These are phyloP conservation scores for Leccinum variicolor DNA, from an alignment of 768 basidiomycete species.

Conservation along the genomic window DNA sequence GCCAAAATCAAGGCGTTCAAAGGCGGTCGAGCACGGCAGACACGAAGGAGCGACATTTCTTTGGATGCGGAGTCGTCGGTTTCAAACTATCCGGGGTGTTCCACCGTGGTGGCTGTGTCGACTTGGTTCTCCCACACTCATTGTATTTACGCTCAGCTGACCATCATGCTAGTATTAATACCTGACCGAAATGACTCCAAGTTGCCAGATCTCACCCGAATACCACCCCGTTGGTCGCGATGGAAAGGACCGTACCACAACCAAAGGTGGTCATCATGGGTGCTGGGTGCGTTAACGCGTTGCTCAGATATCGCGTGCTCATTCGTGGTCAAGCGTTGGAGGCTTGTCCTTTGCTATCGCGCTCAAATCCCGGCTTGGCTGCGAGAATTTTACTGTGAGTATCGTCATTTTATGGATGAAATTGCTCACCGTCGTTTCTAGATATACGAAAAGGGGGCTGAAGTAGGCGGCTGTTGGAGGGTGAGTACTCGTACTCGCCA, in stretches of 20 bases:
- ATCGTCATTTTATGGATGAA: not conserved
- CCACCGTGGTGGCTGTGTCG: conserved; percentile 22
- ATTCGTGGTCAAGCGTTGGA: conserved; percentile 31
- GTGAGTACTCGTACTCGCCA: conserved; percentile 30
- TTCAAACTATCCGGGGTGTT: conserved; percentile 1
- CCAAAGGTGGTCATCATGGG: conserved; percentile 21
- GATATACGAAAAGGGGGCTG: conserved; percentile 45
- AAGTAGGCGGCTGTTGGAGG: conserved; percentile 52
- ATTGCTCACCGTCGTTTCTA: not conserved
- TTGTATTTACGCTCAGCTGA: not conserved
- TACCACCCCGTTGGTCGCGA: not conserved
- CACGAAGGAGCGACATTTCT: conserved; percentile 60
- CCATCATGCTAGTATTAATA: conserved; percentile 4
- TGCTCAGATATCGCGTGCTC: not conserved
- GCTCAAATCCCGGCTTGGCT: conserved; percentile 36
- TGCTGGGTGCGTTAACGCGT: conserved; percentile 16
- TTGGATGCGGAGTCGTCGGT: not conserved
- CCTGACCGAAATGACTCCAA: not conserved
- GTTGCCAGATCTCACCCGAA: not conserved
- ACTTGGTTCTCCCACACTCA: not conserved
- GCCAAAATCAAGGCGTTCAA: conserved; percentile 9
- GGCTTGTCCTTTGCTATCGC: conserved; percentile 43
- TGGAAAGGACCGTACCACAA: not conserved
- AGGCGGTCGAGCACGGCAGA: conserved; percentile 32
- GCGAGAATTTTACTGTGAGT: conserved; percentile 40